Percentiles rank a stretch among this genome's conserved stretches.
Evolutionary conservation across 1,139 yeast genomes (phyloP).

Genomic region (Diutina catenulata): DNA sequence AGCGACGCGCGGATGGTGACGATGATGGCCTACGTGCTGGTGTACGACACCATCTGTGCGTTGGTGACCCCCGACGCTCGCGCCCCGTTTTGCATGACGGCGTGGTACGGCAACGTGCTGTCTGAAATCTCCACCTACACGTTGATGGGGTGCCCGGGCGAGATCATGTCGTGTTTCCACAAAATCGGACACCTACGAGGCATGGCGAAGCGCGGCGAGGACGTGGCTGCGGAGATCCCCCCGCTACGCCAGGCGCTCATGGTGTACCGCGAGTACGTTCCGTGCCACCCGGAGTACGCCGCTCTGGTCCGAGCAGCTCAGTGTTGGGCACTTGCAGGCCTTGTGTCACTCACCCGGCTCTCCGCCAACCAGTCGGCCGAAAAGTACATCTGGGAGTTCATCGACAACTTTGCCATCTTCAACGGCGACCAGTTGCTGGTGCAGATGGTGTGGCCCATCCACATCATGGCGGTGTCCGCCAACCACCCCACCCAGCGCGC

Average conservation of each 20-base stretch:
- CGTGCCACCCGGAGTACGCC: slow-evolving; percentile 16
- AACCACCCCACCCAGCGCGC: slow-evolving; percentile 17
- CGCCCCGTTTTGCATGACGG: slow-evolving; percentile 36
- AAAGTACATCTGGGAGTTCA: slow-evolving; percentile 29
- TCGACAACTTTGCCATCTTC: slow-evolving; percentile 30
- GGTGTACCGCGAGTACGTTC: slow-evolving; percentile 36
- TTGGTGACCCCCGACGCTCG: slow-evolving; percentile 44
- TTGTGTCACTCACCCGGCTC: slow-evolving; percentile 24
- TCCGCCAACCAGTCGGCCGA: slow-evolving; percentile 16
- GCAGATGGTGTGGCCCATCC: slow-evolving; percentile 52
- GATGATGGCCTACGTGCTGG: slow-evolving; percentile 35
- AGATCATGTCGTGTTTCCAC: slow-evolving; percentile 32
- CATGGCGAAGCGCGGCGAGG: slow-evolving; percentile 8
- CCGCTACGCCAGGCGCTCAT: slow-evolving; percentile 20
- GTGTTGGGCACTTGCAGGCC: slow-evolving; percentile 40
- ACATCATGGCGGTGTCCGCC: slow-evolving; percentile 34
- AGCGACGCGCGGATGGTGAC: slow-evolving; percentile 32
- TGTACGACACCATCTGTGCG: slow-evolving; percentile 47
- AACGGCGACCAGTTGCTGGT: slow-evolving; percentile 31
- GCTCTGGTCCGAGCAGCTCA: slow-evolving; percentile 36
- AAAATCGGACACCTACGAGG: slow-evolving; percentile 29
- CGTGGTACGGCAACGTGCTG: slow-evolving; percentile 35
- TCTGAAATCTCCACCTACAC: slow-evolving; percentile 33
- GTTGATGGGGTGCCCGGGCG: slow-evolving; percentile 50
- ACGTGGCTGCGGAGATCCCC: slow-evolving; percentile 12